phyloP scores from a whole-genome alignment of 2,329 filamentous ascomycete genomes.

The Waltergamsia citrina region DNA sequence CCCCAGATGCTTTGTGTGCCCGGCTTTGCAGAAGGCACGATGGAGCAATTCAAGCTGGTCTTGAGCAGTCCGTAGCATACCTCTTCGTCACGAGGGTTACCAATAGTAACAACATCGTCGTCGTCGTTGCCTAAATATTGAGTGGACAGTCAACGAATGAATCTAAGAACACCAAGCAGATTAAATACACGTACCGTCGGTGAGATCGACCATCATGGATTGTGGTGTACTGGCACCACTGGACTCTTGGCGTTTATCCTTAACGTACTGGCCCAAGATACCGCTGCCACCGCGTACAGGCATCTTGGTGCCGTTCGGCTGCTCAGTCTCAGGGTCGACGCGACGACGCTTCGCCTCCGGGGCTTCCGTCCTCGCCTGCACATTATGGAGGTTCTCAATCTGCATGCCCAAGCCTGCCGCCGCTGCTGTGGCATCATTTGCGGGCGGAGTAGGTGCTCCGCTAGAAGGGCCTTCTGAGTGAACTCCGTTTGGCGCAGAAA shows the following conservation, averaged over 20 bases:
- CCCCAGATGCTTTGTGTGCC: constrained; percentile 48
- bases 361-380: constrained; percentile 52
- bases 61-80: constrained; percentile 77
- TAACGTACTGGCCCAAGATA: constrained; percentile 57
- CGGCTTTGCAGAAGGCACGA: constrained; percentile 61
- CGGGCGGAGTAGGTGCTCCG: constrained; percentile 20
- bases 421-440: constrained; percentile 9
- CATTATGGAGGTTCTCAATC: constrained; percentile 68
- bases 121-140: constrained; percentile 34
- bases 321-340: constrained; percentile 30
- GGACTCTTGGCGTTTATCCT: constrained; percentile 43
- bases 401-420: constrained; percentile 44
- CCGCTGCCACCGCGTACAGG: constrained; percentile 30
- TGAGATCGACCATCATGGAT: constrained; percentile 47
- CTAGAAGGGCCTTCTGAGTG: constrained; percentile 21
- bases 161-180: neutral
- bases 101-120: constrained; percentile 47
- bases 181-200: constrained; percentile 34
- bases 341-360: constrained; percentile 60
- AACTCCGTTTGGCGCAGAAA: constrained; percentile 24
- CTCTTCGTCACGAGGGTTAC: constrained; percentile 55
- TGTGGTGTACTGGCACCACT: constrained; percentile 11
- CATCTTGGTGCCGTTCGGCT: constrained; percentile 20
- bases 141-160: neutral
- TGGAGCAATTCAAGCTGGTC: constrained; percentile 54